These are phyloP conservation scores for Acanthamoeba triangularis DNA, from an alignment of 208 protist genomes.

Conservation along the genomic window DNA sequence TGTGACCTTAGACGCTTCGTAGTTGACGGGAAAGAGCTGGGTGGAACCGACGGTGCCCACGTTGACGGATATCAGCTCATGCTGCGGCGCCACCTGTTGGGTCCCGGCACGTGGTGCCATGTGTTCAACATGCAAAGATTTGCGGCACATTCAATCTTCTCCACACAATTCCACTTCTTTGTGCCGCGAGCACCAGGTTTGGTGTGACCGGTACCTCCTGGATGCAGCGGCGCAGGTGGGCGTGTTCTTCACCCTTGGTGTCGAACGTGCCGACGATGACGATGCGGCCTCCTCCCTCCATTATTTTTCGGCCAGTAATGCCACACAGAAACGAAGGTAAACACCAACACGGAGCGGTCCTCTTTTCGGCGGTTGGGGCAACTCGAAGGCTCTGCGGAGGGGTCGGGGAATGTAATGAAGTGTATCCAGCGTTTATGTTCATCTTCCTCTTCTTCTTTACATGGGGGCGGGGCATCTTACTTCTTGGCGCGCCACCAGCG, in stretches of 20 bases:
- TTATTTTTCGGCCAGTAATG: neutral
- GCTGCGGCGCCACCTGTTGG: constrained; percentile 3
- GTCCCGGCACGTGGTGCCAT: neutral
- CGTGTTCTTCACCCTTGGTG: constrained; percentile 63
- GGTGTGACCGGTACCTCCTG: neutral
- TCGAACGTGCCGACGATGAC: constrained; percentile 72
- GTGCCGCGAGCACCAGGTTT: neutral
- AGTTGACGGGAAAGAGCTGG: constrained; percentile 68
- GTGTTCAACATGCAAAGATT: neutral
- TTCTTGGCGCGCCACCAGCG: no score
- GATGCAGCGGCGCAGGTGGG: constrained; percentile 5
- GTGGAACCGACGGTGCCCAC: constrained; percentile 66
- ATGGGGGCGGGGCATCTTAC: no score
- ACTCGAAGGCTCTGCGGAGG: no score
- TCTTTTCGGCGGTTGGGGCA: no score
- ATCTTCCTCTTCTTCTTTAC: no score
- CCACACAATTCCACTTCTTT: neutral
- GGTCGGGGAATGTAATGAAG: no score
- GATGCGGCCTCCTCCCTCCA: constrained; percentile 15
- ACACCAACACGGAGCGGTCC: no score
- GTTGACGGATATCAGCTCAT: constrained; percentile 50
- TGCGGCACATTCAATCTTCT: neutral
- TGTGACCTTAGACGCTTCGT: constrained; percentile 43
- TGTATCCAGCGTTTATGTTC: no score
- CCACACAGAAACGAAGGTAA: no score